Percentiles rank a stretch among this genome's conserved stretches.
Conservation (phyloP, 768 basidiomycete genomes). For the Piloderma croceum region DNA sequence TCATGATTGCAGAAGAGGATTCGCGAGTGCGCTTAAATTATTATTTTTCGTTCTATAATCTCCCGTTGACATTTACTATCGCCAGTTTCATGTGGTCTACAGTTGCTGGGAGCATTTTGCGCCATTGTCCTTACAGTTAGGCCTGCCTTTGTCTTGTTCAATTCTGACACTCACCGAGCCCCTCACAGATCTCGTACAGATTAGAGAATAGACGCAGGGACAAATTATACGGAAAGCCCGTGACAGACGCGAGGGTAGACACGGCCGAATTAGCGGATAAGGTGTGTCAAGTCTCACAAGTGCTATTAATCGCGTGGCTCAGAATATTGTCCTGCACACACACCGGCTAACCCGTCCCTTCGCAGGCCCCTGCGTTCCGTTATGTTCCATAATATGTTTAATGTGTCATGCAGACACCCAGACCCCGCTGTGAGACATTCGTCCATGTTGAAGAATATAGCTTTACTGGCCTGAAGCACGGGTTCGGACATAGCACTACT, state of each 20-base stretch:
- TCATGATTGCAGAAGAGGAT: slow-evolving; percentile 44
- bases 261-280: slow-evolving; percentile 62
- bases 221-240: slow-evolving; percentile 44
- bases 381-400: neutral
- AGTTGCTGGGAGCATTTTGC: slow-evolving; percentile 51
- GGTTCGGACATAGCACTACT: too few species aligned
- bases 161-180: neutral
- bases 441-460: too few species aligned
- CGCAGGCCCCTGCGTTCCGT: neutral
- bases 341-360: neutral
- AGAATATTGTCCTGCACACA: neutral
- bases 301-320: neutral
- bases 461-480: too few species aligned
- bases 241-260: slow-evolving; percentile 46
- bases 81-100: slow-evolving; percentile 44
- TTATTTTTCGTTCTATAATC: neutral
- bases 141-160: too few species aligned
- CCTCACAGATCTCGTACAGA: slow-evolving; percentile 52
- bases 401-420: too few species aligned
- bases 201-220: slow-evolving; percentile 56
- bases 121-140: slow-evolving; percentile 47
- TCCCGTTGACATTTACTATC: slow-evolving; percentile 4
- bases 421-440: too few species aligned
- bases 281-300: slow-evolving; percentile 27
- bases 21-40: slow-evolving; percentile 48